Evolutionary conservation across 805 yeast species (phyloP).

Genomic region (Metschnikowia proteae): DNA sequence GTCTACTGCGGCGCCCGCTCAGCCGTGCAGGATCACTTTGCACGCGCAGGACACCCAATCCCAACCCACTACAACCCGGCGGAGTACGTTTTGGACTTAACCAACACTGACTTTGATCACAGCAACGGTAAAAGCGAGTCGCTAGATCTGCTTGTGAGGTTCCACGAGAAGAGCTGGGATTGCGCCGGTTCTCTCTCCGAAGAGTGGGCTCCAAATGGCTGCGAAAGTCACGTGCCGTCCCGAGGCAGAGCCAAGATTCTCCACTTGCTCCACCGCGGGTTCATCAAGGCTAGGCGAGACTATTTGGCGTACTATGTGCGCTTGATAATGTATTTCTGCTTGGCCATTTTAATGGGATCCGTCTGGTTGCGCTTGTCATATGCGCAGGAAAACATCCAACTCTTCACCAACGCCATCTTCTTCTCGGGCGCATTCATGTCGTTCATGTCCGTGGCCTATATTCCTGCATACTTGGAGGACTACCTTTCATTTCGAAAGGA

Average conservation of each 20-base stretch:
- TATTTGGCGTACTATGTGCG: conserved; percentile 36
- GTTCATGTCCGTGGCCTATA: conserved; percentile 42
- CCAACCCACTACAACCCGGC: conserved; percentile 23
- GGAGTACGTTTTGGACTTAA: conserved; percentile 28
- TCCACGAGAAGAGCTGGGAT: not conserved
- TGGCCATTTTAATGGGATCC: conserved; percentile 42
- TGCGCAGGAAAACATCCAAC: conserved; percentile 23
- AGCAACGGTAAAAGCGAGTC: not conserved
- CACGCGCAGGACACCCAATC: conserved; percentile 18
- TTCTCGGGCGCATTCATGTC: conserved; percentile 45
- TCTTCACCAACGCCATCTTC: conserved; percentile 32
- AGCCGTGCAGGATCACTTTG: conserved; percentile 49
- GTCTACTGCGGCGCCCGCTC: conserved; percentile 43
- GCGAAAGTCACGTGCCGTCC: conserved; percentile 1
- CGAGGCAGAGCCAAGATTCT: conserved; percentile 9
- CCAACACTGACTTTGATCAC: conserved; percentile 24
- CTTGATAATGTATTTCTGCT: conserved; percentile 35
- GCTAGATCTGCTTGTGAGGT: conserved; percentile 5
- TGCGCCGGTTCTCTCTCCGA: not conserved
- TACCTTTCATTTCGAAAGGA: conserved; percentile 28
- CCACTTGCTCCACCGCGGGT: conserved; percentile 23
- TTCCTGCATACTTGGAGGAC: conserved; percentile 39
- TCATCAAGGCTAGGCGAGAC: conserved; percentile 34
- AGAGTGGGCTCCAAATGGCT: not conserved
- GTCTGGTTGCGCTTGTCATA: conserved; percentile 30